Conservation (phyloP, 2,329 filamentous ascomycete species). For the Cladosporium velox region DNA sequence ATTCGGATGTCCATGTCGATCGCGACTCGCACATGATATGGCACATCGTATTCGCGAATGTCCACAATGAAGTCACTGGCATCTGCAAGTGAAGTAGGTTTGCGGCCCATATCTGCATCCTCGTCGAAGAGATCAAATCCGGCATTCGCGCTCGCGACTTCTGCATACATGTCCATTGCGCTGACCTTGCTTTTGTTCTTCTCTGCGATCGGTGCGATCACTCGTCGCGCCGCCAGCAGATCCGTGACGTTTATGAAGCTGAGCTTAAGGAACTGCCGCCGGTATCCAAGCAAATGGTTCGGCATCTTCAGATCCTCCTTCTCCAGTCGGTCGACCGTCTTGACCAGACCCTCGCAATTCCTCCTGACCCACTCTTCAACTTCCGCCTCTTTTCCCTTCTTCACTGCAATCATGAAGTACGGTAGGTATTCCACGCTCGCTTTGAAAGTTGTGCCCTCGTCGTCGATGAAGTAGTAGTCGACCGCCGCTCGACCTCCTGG, state of each 20-base stretch:
- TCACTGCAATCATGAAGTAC: conserved; percentile 90
- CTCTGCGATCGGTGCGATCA: conserved; percentile 87
- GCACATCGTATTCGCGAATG: conserved; percentile 98
- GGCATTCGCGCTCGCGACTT: conserved; percentile 83
- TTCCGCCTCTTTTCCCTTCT: conserved; percentile 83
- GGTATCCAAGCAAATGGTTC: conserved; percentile 91
- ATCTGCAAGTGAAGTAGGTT: conserved; percentile 73
- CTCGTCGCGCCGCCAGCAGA: conserved; percentile 78
- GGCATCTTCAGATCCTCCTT: conserved; percentile 83
- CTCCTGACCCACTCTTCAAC: conserved; percentile 92
- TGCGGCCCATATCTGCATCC: conserved; percentile 73
- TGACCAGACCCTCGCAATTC: conserved; percentile 79
- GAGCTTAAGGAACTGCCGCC: conserved; percentile 83
- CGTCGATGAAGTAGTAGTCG: conserved; percentile 96
- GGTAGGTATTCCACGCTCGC: conserved; percentile 95
- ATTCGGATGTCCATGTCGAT: conserved; percentile 95
- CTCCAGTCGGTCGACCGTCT: conserved; percentile 72
- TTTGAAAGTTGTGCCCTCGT: conserved; percentile 88
- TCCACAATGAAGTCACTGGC: conserved; percentile 97
- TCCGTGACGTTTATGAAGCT: conserved; percentile 85
- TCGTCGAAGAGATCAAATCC: conserved; percentile 96
- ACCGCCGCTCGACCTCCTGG: conserved; percentile 84
- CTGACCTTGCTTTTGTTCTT: conserved; percentile 96
- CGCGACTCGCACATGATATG: conserved; percentile 97
- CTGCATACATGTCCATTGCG: conserved; percentile 97